These are phyloP conservation scores for Aurinia saxatilis DNA, from an alignment of 345 rosid species.

Conservation along the genomic window DNA sequence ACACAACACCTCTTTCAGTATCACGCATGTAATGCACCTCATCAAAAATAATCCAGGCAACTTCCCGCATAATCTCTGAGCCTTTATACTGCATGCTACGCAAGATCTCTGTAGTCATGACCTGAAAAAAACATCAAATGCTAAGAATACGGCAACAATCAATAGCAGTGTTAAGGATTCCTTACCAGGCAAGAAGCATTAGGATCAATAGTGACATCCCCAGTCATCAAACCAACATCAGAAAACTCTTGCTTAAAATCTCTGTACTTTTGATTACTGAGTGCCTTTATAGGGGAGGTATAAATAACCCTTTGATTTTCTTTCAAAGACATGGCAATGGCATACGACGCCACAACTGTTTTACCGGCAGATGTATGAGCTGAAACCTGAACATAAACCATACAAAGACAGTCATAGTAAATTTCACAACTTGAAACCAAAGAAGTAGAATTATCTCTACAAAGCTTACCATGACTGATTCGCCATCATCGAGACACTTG, in stretches of 20 bases:
- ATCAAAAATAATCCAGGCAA: constrained; percentile 96
- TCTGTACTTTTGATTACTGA: constrained; percentile 91
- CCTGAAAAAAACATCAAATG: constrained; percentile 42
- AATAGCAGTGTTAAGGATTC: neutral
- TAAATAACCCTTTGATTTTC: constrained; percentile 89
- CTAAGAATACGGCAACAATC: constrained; percentile 10
- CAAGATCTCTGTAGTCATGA: constrained; percentile 99
- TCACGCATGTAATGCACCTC: constrained; percentile 99
- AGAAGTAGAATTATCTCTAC: neutral
- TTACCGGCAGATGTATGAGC: constrained; percentile 99
- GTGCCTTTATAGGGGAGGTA: constrained; percentile 95
- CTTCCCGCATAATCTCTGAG: constrained; percentile 87
- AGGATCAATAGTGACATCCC: constrained; percentile 95
- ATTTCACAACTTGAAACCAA: neutral
- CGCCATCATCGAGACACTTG: constrained; percentile 74
- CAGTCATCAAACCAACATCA: constrained; percentile 98
- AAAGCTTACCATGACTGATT: constrained; percentile 75
- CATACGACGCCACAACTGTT: constrained; percentile 91
- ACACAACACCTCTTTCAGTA: constrained; percentile 94
- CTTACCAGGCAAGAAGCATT: constrained; percentile 90
- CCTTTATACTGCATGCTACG: constrained; percentile 98
- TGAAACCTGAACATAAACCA: constrained; percentile 53
- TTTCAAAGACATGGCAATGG: constrained; percentile 87
- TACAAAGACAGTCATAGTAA: neutral
- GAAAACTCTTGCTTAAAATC: constrained; percentile 97